phyloP scores from a whole-genome alignment of 2,329 filamentous ascomycete genomes.

The Teratosphaeria epicoccoides region DNA sequence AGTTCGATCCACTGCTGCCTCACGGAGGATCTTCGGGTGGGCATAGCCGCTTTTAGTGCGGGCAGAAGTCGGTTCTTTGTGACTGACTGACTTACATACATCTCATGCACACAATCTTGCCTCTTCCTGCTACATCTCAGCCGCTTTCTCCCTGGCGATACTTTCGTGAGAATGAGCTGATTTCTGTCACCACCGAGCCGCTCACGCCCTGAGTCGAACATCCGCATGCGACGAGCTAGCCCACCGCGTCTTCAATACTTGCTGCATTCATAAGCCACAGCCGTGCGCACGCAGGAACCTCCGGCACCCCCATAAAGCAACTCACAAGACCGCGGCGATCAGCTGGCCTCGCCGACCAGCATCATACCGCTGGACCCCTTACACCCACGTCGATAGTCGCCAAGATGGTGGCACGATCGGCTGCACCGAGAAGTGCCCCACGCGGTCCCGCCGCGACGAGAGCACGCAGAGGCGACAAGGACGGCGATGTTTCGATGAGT shows the following conservation, averaged over 20 bases:
- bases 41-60: neutral
- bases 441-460: slow-evolving; percentile 12
- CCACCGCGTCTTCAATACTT: neutral
- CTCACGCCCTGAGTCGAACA: neutral
- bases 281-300: neutral
- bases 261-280: neutral
- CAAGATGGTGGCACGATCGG: slow-evolving; percentile 10
- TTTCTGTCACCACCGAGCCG: neutral
- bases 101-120: neutral
- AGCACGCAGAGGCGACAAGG: slow-evolving; percentile 38
- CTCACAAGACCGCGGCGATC: neutral
- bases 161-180: neutral
- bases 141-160: neutral
- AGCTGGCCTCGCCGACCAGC: slow-evolving; percentile 3
- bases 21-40: neutral
- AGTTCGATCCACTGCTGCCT: neutral
- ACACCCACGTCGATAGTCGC: neutral
- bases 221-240: neutral
- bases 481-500: slow-evolving; percentile 54
- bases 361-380: neutral
- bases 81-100: neutral
- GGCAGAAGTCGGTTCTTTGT: neutral
- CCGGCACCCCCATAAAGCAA: neutral
- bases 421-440: slow-evolving; percentile 8
- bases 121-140: neutral